Base-by-base conservation (phyloP, 2,329 filamentous ascomycete genomes). In the Colletotrichum agaves region DNA sequence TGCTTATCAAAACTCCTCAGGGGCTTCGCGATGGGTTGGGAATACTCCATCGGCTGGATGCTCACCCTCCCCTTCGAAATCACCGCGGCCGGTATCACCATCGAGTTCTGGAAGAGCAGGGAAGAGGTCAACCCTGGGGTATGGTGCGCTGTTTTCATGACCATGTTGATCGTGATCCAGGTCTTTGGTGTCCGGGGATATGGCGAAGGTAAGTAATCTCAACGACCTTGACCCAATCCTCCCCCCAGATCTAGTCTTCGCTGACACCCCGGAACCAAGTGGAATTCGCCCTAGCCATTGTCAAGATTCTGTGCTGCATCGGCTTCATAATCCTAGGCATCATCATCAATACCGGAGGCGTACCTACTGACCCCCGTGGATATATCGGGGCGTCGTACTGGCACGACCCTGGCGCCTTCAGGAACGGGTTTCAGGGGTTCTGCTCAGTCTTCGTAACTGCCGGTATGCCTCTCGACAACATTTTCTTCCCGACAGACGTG, bases 361-460 rank as follows among this genome's bases (percentile, higher is more conserved):
- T 59, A 0, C 53, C 53, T 13, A 76, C 77, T 19, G 86, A 87
- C 6, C 88, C 88, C 75, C 82, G 80, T 23, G 74, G 78, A 1
- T 85, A 84, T 61, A 80, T 83, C 49, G 73, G 74, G 1, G 39
- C 53, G 0, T 10, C 19, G 5, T 57, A 44, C 19, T 44, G 53
- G 53, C 53, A 57, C 5, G 53, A 57, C 37, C 53, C 49, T 0
- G 84, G 83, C 0, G 69, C 77, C 57, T 73, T 80, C 35, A 87
- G 87, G 7, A 80, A 82, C 57, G 53, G 53, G 19, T 90, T 91
- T 78, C 78, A 88, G 46, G 87, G 82, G 11, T 87, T 91, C 78
- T 92, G 90, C 89, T 87, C 85, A 10, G 90, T 88, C 46, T 87
- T 94, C 80, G 88, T 93, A 72, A 92, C 89, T 15, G 91, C 92